Evolutionary conservation across 805 yeast genomes (phyloP), one percentile per base, ranked within the genome.

Genomic region (Metschnikowia borealis): DNA sequence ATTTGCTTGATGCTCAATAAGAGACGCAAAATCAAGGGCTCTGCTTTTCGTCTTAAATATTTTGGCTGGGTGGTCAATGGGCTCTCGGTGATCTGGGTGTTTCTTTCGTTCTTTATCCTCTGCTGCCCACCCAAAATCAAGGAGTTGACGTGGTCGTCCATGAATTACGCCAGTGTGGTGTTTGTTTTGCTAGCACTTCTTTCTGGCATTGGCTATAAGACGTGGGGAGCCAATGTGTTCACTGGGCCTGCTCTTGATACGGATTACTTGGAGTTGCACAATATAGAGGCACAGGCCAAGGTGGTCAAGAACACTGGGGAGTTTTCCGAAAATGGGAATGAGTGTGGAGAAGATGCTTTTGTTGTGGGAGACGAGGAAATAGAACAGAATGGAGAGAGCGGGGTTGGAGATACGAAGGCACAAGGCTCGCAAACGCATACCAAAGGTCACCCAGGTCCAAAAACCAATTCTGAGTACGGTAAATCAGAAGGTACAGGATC

Each of bases 101-200:
- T 76, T 3, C 62, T 84, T 35, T 80, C 87, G 32, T 74, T 80
- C 53, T 64, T 84, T 44, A 73, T 86, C 0, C 71, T 87, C n/a
- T 84, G 89, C 55, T 69, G 84, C 63, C 92, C 92, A 0, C 85
- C 89, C 0, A 81, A 81, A 44, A 70, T 85, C 46, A 69, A 66
- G 53, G 53, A 65, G 44, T 51, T 73, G 31, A 58, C 71, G 43
- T 67, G 75, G 71, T 42, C 50, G 39, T 55, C 62, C 38, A 81
- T 82, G 85, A 82, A 82, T 60, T 82, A 81, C 58, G 89, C 95
- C 0, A 65, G 82, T n/a, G 76, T 78, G 8, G 90, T 87, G 3
- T 80, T 85, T 54, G 53, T 73, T 0, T 55, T 74, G 1, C 68
- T 81, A n/a, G 55, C 79, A 0, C 57, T 70, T 1, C 73, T 83